These are phyloP conservation scores for Apophysomyces trapeziformis DNA, from an alignment of 371 early-diverging fungal genomes.

Conservation along the genomic window DNA sequence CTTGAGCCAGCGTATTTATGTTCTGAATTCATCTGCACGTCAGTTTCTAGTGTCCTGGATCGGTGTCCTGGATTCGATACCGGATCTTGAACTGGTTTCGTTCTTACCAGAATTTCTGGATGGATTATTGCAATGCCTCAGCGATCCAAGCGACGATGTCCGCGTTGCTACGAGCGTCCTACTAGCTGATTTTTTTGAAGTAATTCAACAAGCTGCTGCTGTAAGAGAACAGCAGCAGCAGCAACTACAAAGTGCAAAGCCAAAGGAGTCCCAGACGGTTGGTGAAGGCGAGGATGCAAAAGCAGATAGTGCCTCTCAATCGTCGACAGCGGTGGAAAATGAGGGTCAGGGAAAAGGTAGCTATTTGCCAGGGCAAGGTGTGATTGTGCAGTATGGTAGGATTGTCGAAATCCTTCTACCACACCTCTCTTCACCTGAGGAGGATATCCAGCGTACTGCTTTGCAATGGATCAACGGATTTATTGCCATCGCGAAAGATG, in stretches of 20 bases:
- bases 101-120: constrained; percentile 89
- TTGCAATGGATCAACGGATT: constrained; percentile 88
- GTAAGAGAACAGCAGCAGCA: constrained; percentile 43
- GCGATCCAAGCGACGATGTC: constrained; percentile 87
- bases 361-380: constrained; percentile 72
- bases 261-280: neutral
- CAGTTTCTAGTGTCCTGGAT: constrained; percentile 94
- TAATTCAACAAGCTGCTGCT: constrained; percentile 80
- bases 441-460: constrained; percentile 85
- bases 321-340: constrained; percentile 7
- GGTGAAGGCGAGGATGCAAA: neutral
- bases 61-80: constrained; percentile 81
- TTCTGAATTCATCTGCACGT: constrained; percentile 82
- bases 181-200: constrained; percentile 76
- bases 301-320: neutral
- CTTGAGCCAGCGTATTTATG: constrained; percentile 83
- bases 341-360: constrained; percentile 54
- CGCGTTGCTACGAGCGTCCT: constrained; percentile 68
- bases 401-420: constrained; percentile 80
- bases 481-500: constrained; percentile 71
- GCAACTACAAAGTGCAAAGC: neutral
- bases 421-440: constrained; percentile 75
- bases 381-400: constrained; percentile 74
- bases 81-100: constrained; percentile 85
- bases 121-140: constrained; percentile 81